Evolutionary conservation across 148 eudicot genomes (phyloP).

Genomic region (Diospyros kaki): DNA sequence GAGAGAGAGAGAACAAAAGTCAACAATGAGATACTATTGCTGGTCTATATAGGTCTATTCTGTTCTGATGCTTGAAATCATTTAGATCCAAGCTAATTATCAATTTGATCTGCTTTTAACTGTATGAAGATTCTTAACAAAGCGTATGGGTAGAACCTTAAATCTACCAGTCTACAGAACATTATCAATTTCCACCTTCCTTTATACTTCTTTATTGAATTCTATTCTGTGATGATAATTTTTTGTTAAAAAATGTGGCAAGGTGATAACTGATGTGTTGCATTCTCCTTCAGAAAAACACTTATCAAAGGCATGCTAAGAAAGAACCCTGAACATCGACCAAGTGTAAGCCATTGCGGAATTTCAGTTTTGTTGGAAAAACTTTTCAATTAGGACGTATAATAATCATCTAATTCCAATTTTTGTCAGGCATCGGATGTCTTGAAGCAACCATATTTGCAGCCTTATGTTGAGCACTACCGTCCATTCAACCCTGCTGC

Average conservation of each 20-base stretch:
- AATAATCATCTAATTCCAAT: slow-evolving; percentile 5
- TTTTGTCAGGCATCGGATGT: slow-evolving; percentile 77
- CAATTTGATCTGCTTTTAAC: background rate
- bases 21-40: background rate
- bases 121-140: background rate
- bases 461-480: slow-evolving; percentile 76
- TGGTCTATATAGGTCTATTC: background rate
- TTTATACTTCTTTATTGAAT: background rate
- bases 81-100: background rate
- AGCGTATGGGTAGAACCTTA: background rate
- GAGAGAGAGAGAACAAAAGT: background rate
- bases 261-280: background rate
- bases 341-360: slow-evolving; percentile 46
- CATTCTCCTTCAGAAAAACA: slow-evolving; percentile 32
- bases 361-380: background rate
- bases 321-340: slow-evolving; percentile 89
- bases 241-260: background rate
- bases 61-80: background rate
- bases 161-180: background rate
- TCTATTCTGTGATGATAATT: background rate
- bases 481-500: slow-evolving; percentile 33
- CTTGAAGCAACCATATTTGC: slow-evolving; percentile 89
- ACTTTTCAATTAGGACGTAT: background rate
- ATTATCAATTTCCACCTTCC: background rate
- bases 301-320: slow-evolving; percentile 89